A percentile compares a stretch with the other conserved stretches of the same genome.
phyloP scores from a whole-genome alignment of 768 basidiomycete genomes.

The Mrakia frigida region DNA sequence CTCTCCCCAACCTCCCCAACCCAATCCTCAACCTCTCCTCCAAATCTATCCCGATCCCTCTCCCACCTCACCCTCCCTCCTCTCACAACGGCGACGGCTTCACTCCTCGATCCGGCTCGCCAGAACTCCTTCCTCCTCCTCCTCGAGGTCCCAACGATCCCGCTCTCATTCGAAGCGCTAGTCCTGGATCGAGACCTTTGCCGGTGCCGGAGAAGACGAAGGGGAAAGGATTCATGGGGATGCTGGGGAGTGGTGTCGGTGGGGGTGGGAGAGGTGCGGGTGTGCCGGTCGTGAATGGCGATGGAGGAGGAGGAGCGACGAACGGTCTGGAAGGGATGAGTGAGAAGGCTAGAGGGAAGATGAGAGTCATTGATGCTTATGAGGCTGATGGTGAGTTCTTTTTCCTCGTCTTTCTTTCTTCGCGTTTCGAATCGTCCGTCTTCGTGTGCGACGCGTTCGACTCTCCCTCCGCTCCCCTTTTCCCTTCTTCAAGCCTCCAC shows the following conservation, averaged over 20 bases:
- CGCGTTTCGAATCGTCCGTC: no score
- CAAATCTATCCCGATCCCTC: background rate
- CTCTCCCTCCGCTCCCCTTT: background rate
- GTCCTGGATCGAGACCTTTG: background rate
- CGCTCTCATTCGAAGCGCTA: background rate
- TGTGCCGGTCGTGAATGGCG: background rate
- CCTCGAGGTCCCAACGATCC: constrained; percentile 20
- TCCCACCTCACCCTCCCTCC: background rate
- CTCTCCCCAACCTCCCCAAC: background rate
- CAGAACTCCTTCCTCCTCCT: background rate
- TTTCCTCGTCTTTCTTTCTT: background rate
- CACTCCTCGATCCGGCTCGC: background rate
- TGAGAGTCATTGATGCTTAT: constrained; percentile 25
- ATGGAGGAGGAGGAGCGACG: background rate
- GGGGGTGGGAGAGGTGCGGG: background rate
- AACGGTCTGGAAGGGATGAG: constrained; percentile 1
- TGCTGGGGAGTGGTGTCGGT: constrained; percentile 1
- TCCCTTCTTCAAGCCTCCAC: background rate
- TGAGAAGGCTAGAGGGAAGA: constrained; percentile 31
- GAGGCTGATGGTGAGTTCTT: constrained; percentile 21
- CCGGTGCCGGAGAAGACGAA: constrained; percentile 18
- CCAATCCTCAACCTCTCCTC: background rate
- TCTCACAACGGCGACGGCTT: background rate
- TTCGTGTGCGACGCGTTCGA: no score
- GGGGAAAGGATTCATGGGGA: constrained; percentile 14